Evolutionary conservation across 208 protist genomes (phyloP), one percentile per base, ranked within the genome.

Genomic region (Crithidia mellificae): DNA sequence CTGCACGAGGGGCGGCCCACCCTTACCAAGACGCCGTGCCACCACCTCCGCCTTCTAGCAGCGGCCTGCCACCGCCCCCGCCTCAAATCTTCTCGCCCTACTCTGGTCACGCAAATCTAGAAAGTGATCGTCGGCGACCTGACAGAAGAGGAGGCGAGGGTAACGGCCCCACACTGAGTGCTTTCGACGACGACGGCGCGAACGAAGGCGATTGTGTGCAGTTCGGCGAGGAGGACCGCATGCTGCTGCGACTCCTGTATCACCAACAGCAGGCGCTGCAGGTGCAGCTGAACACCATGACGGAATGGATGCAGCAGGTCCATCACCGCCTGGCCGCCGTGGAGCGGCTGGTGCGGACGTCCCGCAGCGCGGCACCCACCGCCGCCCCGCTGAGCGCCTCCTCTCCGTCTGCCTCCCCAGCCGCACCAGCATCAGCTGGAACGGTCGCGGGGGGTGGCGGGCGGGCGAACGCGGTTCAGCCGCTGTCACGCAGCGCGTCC

Each of bases 231-330:
- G 80, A 93, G 53, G 85, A 95, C 63, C 81, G 88, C 27, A 85
- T 93, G 74, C 69, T 91, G 73, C 73, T 95, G 24, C 72, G 80
- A 49, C 63, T 93, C 19, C 57, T 95, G 27, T 95, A 92, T 56
- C 84, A 92, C 34, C 90, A 93, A 53, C 90, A 95, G 68, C 81
- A 92, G 67, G 72, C 87, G 1, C 78, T 95, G 5, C 84, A 95
- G 56, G 81, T 87, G 46, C 90, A 95, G 72, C 79, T 93, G 0
- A 85, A 91, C 63, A 87, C 80, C 25, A 78, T 93, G 54, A 72
- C 80, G 38, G 66, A 85, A 27, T 92, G 73, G 68, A 83, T 92
- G 74, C 77, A 90, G 63, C 83, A 92, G 65, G 63, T 86, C n/a
- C 77, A 78, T 51, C 54, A 71, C 51, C 78, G 78, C 7, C 47